Base-by-base conservation (phyloP, 192 early-diverging fungal species). In the Diversispora eburnea region DNA sequence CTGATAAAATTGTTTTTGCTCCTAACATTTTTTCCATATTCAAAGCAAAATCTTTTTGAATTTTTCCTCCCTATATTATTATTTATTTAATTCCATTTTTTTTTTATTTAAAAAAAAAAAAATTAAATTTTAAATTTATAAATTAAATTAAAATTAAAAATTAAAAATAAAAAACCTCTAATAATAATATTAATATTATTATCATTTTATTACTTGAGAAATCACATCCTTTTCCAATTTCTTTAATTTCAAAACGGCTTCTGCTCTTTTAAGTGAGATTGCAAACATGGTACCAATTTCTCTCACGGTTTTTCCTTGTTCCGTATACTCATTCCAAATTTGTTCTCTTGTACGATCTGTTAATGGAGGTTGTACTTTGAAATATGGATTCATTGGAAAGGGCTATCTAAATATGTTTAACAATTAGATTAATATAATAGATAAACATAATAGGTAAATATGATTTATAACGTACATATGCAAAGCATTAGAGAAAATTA, bases 181-280 rank as follows among this genome's bases (percentile, higher is more conserved):
- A 41, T 56, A 55, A 0, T 41, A 15, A 7, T 4, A 19, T 42
- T 41, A 9, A 0, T 41, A 15, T 13, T 4, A 19, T 42, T 41
- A 9, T 69, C 5, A 56, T 3, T 19, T 4, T 62, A 12, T 22
- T 80, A 91, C 89, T 48, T 88, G 73, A n/a, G 81, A 70, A n/a
- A 86, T 78, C 90, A 90, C 87, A 47, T 92, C 80, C 69, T 88
- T 83, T 77, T 93, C 92, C 54, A 91, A 78, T 10, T 89, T 86
- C 80, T 96, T 95, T 61, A 98, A 83, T 62, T 90, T 88, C 46
- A 98, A 77, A 71, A 98, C 90, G n/a, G 95, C 96, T 81, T 96
- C 88, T 8, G 93, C 86, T 55, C 96, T 88, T 73, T 88, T 89
- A 74, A 96, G 88, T 13, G 96, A 93, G 10, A 96, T 76, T 10